Evolutionary conservation across 78 protist genomes (phyloP), one percentile per base, ranked within the genome.

Genomic region (Diacronema lutheri): DNA sequence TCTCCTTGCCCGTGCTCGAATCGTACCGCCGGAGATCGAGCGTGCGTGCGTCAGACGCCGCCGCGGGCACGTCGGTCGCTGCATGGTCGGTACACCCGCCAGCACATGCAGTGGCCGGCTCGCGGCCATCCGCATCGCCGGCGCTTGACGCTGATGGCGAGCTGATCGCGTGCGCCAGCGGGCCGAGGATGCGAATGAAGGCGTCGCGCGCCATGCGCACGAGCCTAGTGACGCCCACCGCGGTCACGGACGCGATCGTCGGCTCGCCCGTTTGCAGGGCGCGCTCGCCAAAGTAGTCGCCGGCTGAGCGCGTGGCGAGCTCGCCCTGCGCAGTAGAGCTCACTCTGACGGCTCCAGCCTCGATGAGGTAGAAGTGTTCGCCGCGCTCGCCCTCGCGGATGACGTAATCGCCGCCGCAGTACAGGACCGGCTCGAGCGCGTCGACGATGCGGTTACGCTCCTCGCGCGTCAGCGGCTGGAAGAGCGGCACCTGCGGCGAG

Each of bases 331-430:
- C 7, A 7, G 50, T 9, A 3, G 50, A 44, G 50, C 7, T 3
- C 50, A 44, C 50, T 3, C 7, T 3, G 16, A 64, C 71, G 12
- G 41, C 38, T 0, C 79, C 79, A 14, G 9, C 81, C 33, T 41
- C 84, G 21, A 89, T 37, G n/a, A 89, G 31, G 69, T 74, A 89
- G 71, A 89, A 83, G 61, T 29, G 46, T 60, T 77, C 74, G n/a
- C 91, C 91, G 4, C 0, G 65, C 26, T 89, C 91, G 38, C 88
- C 91, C 68, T 89, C 76, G 14, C 29, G 16, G 56, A 89, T 86
- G 65, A 88, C 82, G 35, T 2, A 3, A 5, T 71, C 78, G 35
- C 69, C 64, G 11, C 0, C 41, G 7, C 6, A 0, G 83, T 23
- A 65, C n/a, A 0, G 5, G 7, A 71, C 79, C 23, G 10, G 26